A percentile compares a stretch with the other conserved stretches of the same genome.
Evolutionary conservation across 257 asterid genomes (phyloP).

Genomic region (Coffea canephora): DNA sequence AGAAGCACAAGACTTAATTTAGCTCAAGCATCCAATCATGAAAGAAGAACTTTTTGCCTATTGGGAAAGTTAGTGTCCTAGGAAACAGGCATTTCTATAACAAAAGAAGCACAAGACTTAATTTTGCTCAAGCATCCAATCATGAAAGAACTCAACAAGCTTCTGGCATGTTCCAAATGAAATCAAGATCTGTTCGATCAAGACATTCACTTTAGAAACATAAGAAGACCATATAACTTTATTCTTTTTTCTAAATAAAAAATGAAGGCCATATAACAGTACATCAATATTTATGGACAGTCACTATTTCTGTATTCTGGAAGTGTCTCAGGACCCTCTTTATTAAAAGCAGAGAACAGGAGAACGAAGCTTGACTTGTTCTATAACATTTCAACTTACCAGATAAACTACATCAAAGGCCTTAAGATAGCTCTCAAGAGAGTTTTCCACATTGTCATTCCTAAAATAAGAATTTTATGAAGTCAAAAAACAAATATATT

Average conservation of each 20-base stretch:
- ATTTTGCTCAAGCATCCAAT: neutral
- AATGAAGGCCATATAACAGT: neutral
- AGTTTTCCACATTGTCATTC: slow-evolving; percentile 71
- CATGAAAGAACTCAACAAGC: neutral
- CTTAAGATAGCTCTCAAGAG: slow-evolving; percentile 60
- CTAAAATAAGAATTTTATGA: slow-evolving; percentile 40
- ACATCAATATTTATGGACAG: neutral
- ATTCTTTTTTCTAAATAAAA: too few relatives aligned
- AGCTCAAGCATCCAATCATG: too few relatives aligned
- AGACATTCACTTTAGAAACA: neutral
- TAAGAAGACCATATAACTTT: neutral
- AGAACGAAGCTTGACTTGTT: neutral
- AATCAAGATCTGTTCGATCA: neutral
- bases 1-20: neutral
- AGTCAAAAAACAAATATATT: slow-evolving; percentile 5
- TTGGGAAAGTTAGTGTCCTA: too few relatives aligned
- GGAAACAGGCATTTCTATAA: neutral
- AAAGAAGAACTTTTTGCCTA: neutral
- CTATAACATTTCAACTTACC: slow-evolving; percentile 38
- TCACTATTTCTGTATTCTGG: neutral
- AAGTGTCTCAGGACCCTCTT: neutral
- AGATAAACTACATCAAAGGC: slow-evolving; percentile 78
- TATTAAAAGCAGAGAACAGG: neutral
- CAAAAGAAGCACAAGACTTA: neutral
- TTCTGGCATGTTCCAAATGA: neutral